These are phyloP conservation scores for Maudiozyma pseudohumilis DNA, from an alignment of 805 yeast genomes.

Conservation along the genomic window DNA sequence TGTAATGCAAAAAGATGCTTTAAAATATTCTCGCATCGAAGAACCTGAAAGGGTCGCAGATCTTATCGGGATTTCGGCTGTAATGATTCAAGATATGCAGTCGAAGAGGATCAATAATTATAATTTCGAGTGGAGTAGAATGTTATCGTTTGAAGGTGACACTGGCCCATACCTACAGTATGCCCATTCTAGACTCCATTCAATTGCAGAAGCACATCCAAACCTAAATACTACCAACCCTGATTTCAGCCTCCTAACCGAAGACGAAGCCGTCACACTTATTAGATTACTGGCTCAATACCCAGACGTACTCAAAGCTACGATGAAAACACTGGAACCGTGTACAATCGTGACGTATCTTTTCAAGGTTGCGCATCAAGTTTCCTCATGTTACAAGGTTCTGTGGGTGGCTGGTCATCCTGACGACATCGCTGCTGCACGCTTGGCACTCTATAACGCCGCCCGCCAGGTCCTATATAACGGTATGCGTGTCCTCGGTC, in stretches of 20 bases:
- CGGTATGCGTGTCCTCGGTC: conserved; percentile 81
- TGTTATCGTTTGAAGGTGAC: conserved; percentile 97
- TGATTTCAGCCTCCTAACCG: conserved; percentile 52
- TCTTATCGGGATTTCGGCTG: conserved; percentile 89
- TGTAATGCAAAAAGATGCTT: conserved; percentile 86
- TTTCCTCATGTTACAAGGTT: conserved; percentile 92
- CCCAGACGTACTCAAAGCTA: conserved; percentile 80
- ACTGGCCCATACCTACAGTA: conserved; percentile 98
- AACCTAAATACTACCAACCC: conserved; percentile 39
- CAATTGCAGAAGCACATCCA: conserved; percentile 75
- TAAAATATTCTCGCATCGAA: conserved; percentile 83
- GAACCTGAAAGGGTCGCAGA: conserved; percentile 94
- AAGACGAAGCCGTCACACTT: conserved; percentile 59
- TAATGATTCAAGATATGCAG: conserved; percentile 98
- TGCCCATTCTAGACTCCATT: conserved; percentile 92
- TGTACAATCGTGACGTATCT: conserved; percentile 87
- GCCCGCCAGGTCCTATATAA: conserved; percentile 82
- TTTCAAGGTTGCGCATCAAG: conserved; percentile 87
- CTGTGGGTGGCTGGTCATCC: conserved; percentile 96
- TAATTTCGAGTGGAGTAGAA: conserved; percentile 94
- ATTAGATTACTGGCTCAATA: conserved; percentile 74
- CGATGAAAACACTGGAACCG: conserved; percentile 81
- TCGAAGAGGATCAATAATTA: conserved; percentile 92
- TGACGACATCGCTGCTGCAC: conserved; percentile 72
- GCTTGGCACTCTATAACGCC: conserved; percentile 81